Evolutionary conservation across 441 rosid genomes (phyloP).

Genomic region (Pelargonium cotyledonis): DNA sequence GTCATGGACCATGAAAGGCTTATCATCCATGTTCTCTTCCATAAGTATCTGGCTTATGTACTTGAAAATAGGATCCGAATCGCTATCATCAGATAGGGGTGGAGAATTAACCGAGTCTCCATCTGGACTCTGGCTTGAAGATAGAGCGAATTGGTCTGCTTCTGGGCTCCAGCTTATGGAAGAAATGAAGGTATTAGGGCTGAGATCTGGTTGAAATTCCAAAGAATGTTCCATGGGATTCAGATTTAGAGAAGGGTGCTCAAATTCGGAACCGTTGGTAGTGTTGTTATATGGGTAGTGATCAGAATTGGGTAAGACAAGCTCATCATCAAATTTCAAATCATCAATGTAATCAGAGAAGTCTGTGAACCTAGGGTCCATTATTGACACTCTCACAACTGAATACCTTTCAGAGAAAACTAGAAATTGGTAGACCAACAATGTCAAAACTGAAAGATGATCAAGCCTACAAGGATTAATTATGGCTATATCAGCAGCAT

Average conservation of each 20-base stretch:
- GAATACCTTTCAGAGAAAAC: not conserved
- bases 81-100: slow-evolving; percentile 37
- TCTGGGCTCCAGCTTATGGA: slow-evolving; percentile 21
- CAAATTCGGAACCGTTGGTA: slow-evolving; percentile 23
- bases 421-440: not conserved
- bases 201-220: slow-evolving; percentile 20
- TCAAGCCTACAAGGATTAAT: too few relatives aligned
- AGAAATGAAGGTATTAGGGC: slow-evolving; percentile 18
- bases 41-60: slow-evolving; percentile 56
- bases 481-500: not conserved
- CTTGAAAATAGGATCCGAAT: slow-evolving; percentile 46
- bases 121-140: slow-evolving; percentile 25
- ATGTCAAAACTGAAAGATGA: not conserved
- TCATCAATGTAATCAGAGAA: slow-evolving; percentile 27
- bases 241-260: slow-evolving; percentile 31
- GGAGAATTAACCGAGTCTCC: slow-evolving; percentile 31
- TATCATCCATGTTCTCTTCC: slow-evolving; percentile 61
- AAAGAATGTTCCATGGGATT: slow-evolving; percentile 24
- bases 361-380: slow-evolving; percentile 33
- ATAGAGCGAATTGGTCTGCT: slow-evolving; percentile 18
- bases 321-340: slow-evolving; percentile 26
- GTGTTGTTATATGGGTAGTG: slow-evolving; percentile 17
- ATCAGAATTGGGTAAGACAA: slow-evolving; percentile 19
- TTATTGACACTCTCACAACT: not conserved
- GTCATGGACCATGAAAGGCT: slow-evolving; percentile 41